Evolutionary conservation across 2,329 filamentous ascomycete genomes (phyloP).

Genomic region (Nemania sp.): DNA sequence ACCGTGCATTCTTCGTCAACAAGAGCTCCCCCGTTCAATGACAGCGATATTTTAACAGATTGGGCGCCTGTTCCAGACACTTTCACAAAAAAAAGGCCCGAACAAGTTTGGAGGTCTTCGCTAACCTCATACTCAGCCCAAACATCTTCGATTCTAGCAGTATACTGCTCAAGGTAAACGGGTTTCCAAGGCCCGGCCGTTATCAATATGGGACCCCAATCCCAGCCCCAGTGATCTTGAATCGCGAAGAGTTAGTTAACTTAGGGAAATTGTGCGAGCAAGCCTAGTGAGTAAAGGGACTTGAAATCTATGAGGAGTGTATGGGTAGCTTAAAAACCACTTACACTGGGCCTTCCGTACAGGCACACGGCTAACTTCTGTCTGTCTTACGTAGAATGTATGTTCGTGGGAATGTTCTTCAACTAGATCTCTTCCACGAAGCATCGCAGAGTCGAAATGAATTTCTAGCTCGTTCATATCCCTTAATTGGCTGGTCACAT

Average conservation of each 20-base stretch:
- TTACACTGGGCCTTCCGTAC: slow-evolving; percentile 73
- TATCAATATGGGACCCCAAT: slow-evolving; percentile 74
- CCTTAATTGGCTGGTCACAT: slow-evolving; percentile 60
- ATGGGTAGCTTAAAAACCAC: slow-evolving; percentile 3
- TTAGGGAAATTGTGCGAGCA: not conserved
- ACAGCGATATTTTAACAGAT: slow-evolving; percentile 47
- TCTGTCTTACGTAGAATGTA: slow-evolving; percentile 65
- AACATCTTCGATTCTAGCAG: slow-evolving; percentile 69
- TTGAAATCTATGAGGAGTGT: not conserved
- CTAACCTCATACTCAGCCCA: slow-evolving; percentile 56
- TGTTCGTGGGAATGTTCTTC: slow-evolving; percentile 65
- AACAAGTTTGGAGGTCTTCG: slow-evolving; percentile 54
- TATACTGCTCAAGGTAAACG: slow-evolving; percentile 73
- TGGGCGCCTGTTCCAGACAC: slow-evolving; percentile 52
- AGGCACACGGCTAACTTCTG: slow-evolving; percentile 58
- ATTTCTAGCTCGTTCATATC: slow-evolving; percentile 64
- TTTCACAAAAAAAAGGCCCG: slow-evolving; percentile 54
- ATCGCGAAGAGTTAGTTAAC: not conserved
- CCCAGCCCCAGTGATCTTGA: slow-evolving; percentile 70
- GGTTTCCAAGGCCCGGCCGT: slow-evolving; percentile 75
- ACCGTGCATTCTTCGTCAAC: slow-evolving; percentile 41
- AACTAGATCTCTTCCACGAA: slow-evolving; percentile 65
- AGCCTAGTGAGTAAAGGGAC: not conserved
- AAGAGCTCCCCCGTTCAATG: slow-evolving; percentile 36
- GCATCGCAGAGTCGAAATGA: slow-evolving; percentile 66